Percentiles rank a stretch among this genome's conserved stretches.
Evolutionary conservation across 2,329 filamentous ascomycete genomes (phyloP).

Genomic region (Nothophaeocryptopus gaeumannii): DNA sequence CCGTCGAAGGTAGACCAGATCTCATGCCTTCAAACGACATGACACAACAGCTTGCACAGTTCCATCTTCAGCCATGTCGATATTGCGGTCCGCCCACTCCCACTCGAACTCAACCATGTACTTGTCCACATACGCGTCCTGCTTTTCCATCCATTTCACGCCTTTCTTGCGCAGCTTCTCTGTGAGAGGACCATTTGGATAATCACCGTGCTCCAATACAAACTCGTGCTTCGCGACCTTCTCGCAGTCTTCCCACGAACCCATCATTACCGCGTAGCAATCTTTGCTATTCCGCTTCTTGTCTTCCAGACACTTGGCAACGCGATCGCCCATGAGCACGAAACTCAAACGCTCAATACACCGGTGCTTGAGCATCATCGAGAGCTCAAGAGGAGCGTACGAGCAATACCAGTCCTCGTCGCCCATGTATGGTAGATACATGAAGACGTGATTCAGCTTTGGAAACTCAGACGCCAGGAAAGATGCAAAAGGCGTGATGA

Average conservation of each 20-base stretch:
- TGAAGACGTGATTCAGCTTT: not conserved
- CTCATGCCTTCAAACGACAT: not conserved
- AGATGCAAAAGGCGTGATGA: slow-evolving; percentile 4
- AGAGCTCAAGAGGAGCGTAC: not conserved
- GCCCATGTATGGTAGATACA: slow-evolving; percentile 4
- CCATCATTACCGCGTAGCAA: slow-evolving; percentile 9
- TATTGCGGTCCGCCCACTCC: not conserved
- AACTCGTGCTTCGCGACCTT: slow-evolving; percentile 9
- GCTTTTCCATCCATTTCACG: not conserved
- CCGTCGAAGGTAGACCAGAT: too few relatives aligned
- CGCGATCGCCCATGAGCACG: slow-evolving; percentile 3
- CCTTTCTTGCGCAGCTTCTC: not conserved
- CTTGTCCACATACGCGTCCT: slow-evolving; percentile 4
- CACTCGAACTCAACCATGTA: slow-evolving; percentile 3
- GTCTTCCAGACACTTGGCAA: not conserved
- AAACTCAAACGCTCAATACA: slow-evolving; percentile 2
- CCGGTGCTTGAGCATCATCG: slow-evolving; percentile 6
- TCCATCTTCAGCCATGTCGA: slow-evolving; percentile 8
- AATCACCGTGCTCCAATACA: not conserved
- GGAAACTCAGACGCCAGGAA: slow-evolving; percentile 2
- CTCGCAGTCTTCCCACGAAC: slow-evolving; percentile 1
- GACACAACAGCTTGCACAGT: slow-evolving; percentile 15
- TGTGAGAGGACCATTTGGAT: not conserved
- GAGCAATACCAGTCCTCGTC: slow-evolving; percentile 4
- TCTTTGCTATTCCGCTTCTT: not conserved